phyloP scores from a whole-genome alignment of 768 basidiomycete genomes.

The Mycena capillaripes region DNA sequence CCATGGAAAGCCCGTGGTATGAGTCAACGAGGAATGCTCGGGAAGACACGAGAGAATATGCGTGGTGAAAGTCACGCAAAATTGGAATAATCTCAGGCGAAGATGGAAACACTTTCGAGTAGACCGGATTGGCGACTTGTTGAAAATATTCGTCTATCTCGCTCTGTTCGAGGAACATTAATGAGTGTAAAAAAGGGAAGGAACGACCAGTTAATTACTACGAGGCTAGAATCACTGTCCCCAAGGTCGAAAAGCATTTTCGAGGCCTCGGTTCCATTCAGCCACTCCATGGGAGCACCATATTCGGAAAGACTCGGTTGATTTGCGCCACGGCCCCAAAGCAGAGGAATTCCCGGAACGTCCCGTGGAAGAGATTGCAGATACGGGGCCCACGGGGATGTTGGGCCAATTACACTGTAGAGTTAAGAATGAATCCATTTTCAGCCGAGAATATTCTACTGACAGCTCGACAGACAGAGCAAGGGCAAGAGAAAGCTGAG shows the following conservation, averaged over 20 bases:
- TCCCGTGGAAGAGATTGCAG: conserved; percentile 71
- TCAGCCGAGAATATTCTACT: conserved; percentile 43
- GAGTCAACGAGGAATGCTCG: conserved; percentile 88
- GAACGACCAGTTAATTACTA: conserved; percentile 39
- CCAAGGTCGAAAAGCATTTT: conserved; percentile 40
- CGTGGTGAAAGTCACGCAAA: conserved; percentile 62
- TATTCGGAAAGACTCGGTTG: conserved; percentile 29
- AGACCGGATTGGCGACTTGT: conserved; percentile 43
- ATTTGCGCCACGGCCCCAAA: conserved; percentile 64
- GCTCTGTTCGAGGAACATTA: conserved; percentile 42
- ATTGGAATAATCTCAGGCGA: conserved; percentile 36
- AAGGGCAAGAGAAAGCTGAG: conserved; percentile 72
- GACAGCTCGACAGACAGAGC: conserved; percentile 79
- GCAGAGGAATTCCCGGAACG: conserved; percentile 69
- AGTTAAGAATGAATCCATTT: conserved; percentile 23
- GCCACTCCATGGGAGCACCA: conserved; percentile 51
- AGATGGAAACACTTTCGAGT: conserved; percentile 23
- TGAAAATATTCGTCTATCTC: conserved; percentile 54
- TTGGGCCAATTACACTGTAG: conserved; percentile 60
- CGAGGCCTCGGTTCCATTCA: conserved; percentile 59
- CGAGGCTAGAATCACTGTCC: conserved; percentile 37
- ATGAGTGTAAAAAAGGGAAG: not conserved
- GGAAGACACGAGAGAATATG: conserved; percentile 79
- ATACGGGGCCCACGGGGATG: conserved; percentile 76
- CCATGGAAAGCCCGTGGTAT: conserved; percentile 86